These are phyloP conservation scores for Neobulgaria alba DNA, from an alignment of 2,329 filamentous ascomycete species.

Conservation along the genomic window DNA sequence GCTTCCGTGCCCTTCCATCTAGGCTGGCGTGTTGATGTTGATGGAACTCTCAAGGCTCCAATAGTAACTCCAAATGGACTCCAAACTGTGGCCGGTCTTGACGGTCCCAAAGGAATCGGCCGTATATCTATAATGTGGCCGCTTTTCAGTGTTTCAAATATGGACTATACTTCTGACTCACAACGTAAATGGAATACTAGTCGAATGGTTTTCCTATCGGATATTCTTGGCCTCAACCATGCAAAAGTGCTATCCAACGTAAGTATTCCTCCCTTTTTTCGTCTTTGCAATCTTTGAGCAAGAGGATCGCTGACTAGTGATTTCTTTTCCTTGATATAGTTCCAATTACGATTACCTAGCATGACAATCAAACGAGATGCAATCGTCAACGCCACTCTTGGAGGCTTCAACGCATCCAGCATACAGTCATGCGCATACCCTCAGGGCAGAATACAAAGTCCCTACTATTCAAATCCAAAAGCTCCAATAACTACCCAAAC, in stretches of 20 bases:
- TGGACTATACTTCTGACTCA: conserved; percentile 51
- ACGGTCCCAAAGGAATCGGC: conserved; percentile 46
- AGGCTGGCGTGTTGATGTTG: conserved; percentile 45
- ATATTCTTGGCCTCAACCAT: conserved; percentile 49
- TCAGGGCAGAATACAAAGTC: no score
- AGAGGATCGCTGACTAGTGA: no score
- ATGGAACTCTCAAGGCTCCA: conserved; percentile 24
- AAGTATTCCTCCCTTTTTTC: no score
- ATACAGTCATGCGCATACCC: no score
- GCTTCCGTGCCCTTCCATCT: conserved; percentile 54
- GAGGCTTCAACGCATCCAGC: no score
- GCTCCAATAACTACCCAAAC: no score
- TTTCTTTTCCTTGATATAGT: conserved; percentile 30
- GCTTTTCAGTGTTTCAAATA: conserved; percentile 42
- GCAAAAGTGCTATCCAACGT: conserved; percentile 47
- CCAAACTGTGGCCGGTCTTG: conserved; percentile 21
- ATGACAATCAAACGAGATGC: conserved; percentile 43
- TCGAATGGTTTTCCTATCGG: conserved; percentile 44
- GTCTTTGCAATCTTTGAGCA: not conserved
- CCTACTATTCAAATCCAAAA: no score
- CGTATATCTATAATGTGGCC: conserved; percentile 55
- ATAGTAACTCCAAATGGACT: conserved; percentile 41
- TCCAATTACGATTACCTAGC: conserved; percentile 50
- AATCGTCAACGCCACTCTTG: conserved; percentile 16
- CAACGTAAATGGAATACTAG: conserved; percentile 49